Conservation (phyloP, 306 rosid species). For the Quillaja saponaria region DNA sequence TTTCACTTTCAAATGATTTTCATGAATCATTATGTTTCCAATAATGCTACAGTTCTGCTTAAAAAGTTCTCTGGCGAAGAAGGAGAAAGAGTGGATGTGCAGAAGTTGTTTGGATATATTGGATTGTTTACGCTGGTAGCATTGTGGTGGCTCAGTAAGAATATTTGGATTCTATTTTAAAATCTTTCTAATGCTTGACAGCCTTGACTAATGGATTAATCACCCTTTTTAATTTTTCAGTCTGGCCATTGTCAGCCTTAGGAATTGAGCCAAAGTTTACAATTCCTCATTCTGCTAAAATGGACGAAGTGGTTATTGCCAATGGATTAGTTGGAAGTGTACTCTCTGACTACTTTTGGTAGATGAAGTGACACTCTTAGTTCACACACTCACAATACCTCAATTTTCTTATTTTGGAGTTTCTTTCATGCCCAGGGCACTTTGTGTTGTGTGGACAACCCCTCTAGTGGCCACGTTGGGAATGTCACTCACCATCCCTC, state of each 20-base stretch:
- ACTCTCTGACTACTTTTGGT: conserved; percentile 96
- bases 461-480: conserved; percentile 98
- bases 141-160: conserved; percentile 96
- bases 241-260: conserved; percentile 89
- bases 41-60: conserved; percentile 67
- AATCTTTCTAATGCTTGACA: neutral
- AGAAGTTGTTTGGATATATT: conserved; percentile 96
- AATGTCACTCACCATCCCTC: conserved; percentile 98
- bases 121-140: conserved; percentile 84
- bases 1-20: conserved; percentile 4
- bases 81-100: conserved; percentile 87
- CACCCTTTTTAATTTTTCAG: conserved; percentile 44
- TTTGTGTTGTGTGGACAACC: conserved; percentile 97
- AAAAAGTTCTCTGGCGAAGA: conserved; percentile 85
- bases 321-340: conserved; percentile 95
- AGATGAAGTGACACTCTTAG: conserved; percentile 23
- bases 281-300: conserved; percentile 72
- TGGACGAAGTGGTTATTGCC: conserved; percentile 92
- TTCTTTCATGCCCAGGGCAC: conserved; percentile 63
- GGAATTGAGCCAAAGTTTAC: conserved; percentile 92
- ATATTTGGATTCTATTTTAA: conserved; percentile 7
- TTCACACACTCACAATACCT: conserved; percentile 11
- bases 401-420: conserved; percentile 20
- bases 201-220: conserved; percentile 13
- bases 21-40: conserved; percentile 15